Evolutionary conservation across 148 eudicot species (phyloP), one percentile per base, ranked within the genome.

Genomic region (Nepenthes mirabilis): DNA sequence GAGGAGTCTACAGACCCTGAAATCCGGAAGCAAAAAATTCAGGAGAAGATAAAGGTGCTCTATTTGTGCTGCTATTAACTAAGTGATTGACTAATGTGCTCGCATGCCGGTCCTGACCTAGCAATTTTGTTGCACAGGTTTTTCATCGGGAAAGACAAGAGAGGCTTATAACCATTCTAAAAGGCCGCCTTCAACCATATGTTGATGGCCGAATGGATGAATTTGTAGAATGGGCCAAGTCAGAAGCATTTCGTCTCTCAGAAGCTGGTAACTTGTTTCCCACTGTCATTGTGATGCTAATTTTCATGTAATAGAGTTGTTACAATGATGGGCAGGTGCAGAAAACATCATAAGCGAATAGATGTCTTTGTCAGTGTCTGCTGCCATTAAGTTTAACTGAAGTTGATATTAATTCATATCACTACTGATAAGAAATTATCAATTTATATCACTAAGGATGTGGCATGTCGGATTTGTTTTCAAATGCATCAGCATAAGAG

Each of bases 131-230:
- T 65, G 47, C 65, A 66, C 76, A 91, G 97, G 76, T 74, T 59
- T 36, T 73, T 66, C 96, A 85, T 66, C 77, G 73, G 71, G 96
- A 83, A 69, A 91, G 97, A 72, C 79, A 80, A 71, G 90, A 78
- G 14, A 91, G 82, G 71, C 97, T 91, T 63, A 74, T 74, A 64
- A 56, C 37, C 52, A 73, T 64, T 58, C 67, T 91, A 57, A 91
- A 80, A 65, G 74, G 72, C 68, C 83, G 78, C 33, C 97, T 91
- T 54, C 82, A 85, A 56, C 83, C 84, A 47, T 91, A 70, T 72
- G 90, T 88, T 66, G 84, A 83, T 57, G 94, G 94, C 43, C 77
- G 67, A n/a, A 62, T 59, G 32, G 75, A 80, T 71, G 90, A 83
- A 63, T 91, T 85, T 72, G 80, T 91, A 58, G 79, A 72, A 11